A percentile compares a stretch with the other conserved stretches of the same genome.
Conservation (phyloP, 306 rosid species). For the Echinosophora koreensis region DNA sequence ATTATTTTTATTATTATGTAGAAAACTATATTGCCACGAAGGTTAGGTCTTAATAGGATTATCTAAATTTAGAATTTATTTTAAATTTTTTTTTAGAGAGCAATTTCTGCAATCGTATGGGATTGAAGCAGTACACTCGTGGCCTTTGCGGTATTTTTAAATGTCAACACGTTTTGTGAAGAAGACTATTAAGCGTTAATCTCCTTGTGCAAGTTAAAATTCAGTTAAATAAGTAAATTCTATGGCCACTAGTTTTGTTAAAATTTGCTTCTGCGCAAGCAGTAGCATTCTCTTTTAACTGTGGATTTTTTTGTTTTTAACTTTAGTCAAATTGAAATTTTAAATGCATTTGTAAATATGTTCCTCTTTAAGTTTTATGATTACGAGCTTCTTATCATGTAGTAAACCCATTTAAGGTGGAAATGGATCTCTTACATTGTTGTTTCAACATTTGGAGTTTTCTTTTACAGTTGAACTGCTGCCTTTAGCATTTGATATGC, state of each 20-base stretch:
- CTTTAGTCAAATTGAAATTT: conserved; percentile 12
- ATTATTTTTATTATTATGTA: not conserved
- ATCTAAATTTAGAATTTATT: conserved; percentile 17
- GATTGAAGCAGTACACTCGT: not conserved
- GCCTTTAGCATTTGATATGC: conserved; percentile 19
- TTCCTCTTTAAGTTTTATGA: not conserved
- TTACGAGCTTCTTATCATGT: not conserved
- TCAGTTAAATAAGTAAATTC: conserved; percentile 14
- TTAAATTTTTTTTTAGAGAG: not conserved
- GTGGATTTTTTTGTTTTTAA: not conserved
- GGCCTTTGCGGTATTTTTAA: not conserved
- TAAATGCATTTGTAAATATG: not conserved
- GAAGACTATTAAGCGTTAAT: conserved; percentile 3
- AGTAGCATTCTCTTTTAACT: conserved; percentile 37
- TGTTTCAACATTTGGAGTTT: conserved; percentile 14
- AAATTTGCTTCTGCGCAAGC: conserved; percentile 11
- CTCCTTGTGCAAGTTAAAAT: not conserved
- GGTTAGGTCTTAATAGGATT: not conserved
- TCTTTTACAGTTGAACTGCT: conserved; percentile 11
- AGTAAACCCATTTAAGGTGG: conserved; percentile 7
- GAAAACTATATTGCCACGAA: not conserved
- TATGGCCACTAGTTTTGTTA: not conserved
- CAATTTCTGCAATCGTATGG: not conserved
- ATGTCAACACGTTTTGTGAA: conserved; percentile 1
- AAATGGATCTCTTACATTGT: conserved; percentile 22